Conservation (phyloP, 2,329 filamentous ascomycete species). For the Colletotrichum cordylinicola region DNA sequence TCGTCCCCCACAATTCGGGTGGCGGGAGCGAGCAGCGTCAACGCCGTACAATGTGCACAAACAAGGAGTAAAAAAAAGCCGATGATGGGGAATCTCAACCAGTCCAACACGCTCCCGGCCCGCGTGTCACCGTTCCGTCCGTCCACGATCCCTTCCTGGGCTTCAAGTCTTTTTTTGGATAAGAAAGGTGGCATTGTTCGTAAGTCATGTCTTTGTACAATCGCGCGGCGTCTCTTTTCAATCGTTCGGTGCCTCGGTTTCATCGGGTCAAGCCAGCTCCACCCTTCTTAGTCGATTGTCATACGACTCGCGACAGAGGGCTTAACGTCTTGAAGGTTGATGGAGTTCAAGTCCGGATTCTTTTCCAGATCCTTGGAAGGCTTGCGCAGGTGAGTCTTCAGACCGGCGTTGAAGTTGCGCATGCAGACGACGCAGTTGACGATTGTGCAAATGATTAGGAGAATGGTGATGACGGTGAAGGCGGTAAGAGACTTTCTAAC, state of each 20-base stretch:
- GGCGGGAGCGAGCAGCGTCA: constrained; percentile 5
- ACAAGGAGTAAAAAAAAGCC: constrained; percentile 21
- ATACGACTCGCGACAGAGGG: constrained; percentile 59
- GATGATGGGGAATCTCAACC: constrained; percentile 23
- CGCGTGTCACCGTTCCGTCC: constrained; percentile 13
- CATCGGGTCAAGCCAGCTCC: constrained; percentile 13
- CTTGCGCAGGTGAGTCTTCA: constrained; percentile 83
- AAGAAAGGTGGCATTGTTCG: constrained; percentile 21
- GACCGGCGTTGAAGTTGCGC: constrained; percentile 85
- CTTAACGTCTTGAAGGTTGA: constrained; percentile 63
- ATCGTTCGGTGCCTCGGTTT: constrained; percentile 13
- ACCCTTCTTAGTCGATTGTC: constrained; percentile 60
- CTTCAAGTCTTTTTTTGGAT: constrained; percentile 1
- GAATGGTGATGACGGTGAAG: constrained; percentile 91
- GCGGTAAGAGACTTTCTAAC: constrained; percentile 87
- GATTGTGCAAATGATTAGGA: constrained; percentile 89
- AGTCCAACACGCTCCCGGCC: constrained; percentile 22
- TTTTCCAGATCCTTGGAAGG: constrained; percentile 51
- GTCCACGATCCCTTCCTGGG: constrained; percentile 6
- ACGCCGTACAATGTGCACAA: constrained; percentile 18
- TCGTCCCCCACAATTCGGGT: not conserved
- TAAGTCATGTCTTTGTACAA: constrained; percentile 26
- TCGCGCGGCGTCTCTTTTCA: constrained; percentile 14
- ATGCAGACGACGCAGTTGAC: constrained; percentile 86
- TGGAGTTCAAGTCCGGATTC: constrained; percentile 62